Percentiles rank a stretch among this genome's conserved stretches.
Evolutionary conservation across 2,329 filamentous ascomycete species (phyloP).

Genomic region (Fusarium nanum): DNA sequence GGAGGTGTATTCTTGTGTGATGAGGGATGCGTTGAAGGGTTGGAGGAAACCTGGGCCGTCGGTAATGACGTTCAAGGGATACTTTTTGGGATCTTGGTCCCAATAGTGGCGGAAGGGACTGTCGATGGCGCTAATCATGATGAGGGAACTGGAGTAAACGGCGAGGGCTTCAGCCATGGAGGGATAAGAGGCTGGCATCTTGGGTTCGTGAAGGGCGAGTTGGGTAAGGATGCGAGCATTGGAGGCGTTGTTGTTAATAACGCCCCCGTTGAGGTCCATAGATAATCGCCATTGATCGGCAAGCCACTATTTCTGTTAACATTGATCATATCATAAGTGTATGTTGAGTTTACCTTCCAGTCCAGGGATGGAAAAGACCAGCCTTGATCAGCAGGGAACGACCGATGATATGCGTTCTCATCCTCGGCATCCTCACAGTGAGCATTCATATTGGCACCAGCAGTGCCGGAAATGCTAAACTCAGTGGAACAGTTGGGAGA

Average conservation of each 20-base stretch:
- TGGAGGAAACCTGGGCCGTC: slow-evolving; percentile 60
- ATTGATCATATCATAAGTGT: not conserved
- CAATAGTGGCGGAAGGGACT: slow-evolving; percentile 71
- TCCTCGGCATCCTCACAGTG: slow-evolving; percentile 70
- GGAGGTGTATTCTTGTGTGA: slow-evolving; percentile 76
- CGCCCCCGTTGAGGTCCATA: slow-evolving; percentile 67
- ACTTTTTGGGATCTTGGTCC: slow-evolving; percentile 51
- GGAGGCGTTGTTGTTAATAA: slow-evolving; percentile 66
- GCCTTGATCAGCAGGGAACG: slow-evolving; percentile 47
- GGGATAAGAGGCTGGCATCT: slow-evolving; percentile 65
- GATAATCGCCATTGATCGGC: slow-evolving; percentile 65
- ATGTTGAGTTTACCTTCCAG: slow-evolving; percentile 57
- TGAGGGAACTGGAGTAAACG: slow-evolving; percentile 73
- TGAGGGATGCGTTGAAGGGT: slow-evolving; percentile 72
- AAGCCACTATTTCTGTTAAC: slow-evolving; percentile 54
- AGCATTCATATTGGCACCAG: slow-evolving; percentile 69
- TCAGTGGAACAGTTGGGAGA: slow-evolving; percentile 75
- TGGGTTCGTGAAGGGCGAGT: slow-evolving; percentile 56
- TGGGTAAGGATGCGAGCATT: slow-evolving; percentile 68
- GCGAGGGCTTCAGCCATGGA: slow-evolving; percentile 80
- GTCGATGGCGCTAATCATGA: slow-evolving; percentile 69
- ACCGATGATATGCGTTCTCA: slow-evolving; percentile 64
- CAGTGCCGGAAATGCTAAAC: slow-evolving; percentile 66
- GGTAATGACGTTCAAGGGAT: slow-evolving; percentile 50
- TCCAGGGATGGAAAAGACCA: slow-evolving; percentile 55